Conservation (phyloP, 2,329 filamentous ascomycete genomes). For the Pseudocercospora vitis region DNA sequence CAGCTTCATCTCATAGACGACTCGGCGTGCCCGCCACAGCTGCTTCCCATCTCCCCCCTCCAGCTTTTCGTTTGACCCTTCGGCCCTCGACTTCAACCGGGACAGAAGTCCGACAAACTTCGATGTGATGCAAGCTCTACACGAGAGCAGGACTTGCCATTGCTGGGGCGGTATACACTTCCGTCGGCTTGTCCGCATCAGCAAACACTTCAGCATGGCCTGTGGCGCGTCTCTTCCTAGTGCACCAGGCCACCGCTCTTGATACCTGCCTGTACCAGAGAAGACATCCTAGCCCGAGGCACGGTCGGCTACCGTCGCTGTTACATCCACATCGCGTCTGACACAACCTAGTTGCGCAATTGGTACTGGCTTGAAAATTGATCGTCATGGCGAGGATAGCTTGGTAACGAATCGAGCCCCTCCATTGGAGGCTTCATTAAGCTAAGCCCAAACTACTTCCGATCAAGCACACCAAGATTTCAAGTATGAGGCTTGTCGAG, state of each 20-base stretch:
- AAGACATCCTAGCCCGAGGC: neutral
- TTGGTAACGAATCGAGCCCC: neutral
- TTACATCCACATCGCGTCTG: neutral
- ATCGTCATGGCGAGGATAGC: slow-evolving; percentile 1
- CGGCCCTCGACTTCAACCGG: neutral
- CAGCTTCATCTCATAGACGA: neutral
- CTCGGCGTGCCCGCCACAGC: neutral
- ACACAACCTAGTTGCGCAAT: neutral
- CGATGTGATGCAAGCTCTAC: neutral
- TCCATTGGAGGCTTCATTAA: neutral
- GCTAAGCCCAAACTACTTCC: neutral
- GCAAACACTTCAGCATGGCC: neutral
- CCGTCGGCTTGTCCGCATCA: neutral
- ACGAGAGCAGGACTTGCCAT: neutral
- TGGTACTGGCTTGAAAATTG: neutral
- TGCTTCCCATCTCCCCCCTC: neutral
- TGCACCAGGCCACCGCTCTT: neutral
- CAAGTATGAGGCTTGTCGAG: neutral
- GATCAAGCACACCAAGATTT: slow-evolving; percentile 1
- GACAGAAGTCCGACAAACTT: neutral
- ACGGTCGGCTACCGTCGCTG: neutral
- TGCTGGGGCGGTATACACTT: neutral
- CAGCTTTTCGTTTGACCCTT: neutral
- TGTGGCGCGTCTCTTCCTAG: neutral
- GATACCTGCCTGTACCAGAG: neutral